Percentiles rank a stretch among this genome's conserved stretches.
phyloP scores from a whole-genome alignment of 495 filamentous ascomycete genomes.

The Aspergillus baeticus region DNA sequence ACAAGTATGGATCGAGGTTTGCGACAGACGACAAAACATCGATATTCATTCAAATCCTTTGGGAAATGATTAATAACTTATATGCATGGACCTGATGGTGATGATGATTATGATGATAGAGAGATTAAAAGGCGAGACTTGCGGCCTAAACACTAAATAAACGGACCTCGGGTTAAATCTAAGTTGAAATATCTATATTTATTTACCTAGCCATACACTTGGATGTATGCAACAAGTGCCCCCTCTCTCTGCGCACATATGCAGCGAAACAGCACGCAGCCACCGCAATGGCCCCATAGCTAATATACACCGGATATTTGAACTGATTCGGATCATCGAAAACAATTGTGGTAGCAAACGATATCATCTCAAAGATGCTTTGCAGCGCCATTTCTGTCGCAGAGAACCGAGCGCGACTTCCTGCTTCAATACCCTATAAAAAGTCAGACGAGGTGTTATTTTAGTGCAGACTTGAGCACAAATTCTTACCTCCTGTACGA shows the following conservation, averaged over 20 bases:
- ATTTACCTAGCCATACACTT: constrained; percentile 22
- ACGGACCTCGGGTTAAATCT: too few species aligned
- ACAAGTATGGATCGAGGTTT: too few species aligned
- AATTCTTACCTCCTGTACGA: constrained; percentile 67
- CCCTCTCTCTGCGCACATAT: constrained; percentile 57
- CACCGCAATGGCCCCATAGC: constrained; percentile 45
- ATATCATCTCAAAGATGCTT: constrained; percentile 64
- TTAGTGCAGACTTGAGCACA: too few species aligned
- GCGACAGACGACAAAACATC: too few species aligned
- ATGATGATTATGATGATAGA: too few species aligned
- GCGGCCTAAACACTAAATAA: too few species aligned
- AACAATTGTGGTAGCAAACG: constrained; percentile 59
- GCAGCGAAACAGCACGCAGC: constrained; percentile 53
- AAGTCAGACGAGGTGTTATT: background rate
- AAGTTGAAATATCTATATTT: too few species aligned
- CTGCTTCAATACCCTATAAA: constrained; percentile 46
- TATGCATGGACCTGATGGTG: too few species aligned
- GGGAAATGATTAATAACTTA: too few species aligned
- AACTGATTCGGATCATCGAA: constrained; percentile 59
- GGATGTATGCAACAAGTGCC: constrained; percentile 59
- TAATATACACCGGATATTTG: constrained; percentile 58
- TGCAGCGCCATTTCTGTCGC: constrained; percentile 59
- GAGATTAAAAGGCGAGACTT: too few species aligned
- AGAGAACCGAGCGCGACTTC: constrained; percentile 58
- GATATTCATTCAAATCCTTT: too few species aligned